Evolutionary conservation across 2,329 filamentous ascomycete species (phyloP), one percentile per base, ranked within the genome.

Genomic region (Bipolaris victoriae): DNA sequence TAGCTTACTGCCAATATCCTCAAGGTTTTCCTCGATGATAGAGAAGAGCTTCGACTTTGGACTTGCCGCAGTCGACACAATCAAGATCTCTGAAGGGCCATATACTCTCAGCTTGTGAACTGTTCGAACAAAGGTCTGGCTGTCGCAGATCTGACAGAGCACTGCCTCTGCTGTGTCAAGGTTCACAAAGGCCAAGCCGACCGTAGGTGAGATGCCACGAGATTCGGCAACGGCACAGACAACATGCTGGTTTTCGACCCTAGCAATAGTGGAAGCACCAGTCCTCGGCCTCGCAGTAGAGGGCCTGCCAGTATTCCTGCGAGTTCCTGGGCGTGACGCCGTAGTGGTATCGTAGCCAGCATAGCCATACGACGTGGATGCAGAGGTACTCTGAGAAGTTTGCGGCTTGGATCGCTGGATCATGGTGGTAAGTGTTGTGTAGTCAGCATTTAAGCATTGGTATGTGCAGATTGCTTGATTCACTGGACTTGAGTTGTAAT

Each of bases 141-240:
- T 96, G 75, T 98, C 94, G 70, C 90, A 92, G 62, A 98, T 94
- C 70, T 97, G 92, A 70, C 91, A 96, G 37, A 98, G 83, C 26
- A 92, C 86, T 15, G 87, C 90, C 76, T 97, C 92, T 37, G 90
- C 90, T 2, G 91, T 93, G 40, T 91, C 88, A 3, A 96, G 82
- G 69, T 98, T 96, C 70, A 97, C 82, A 70, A 97, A 93, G 2
- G 92, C 91, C 39, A 97, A 81, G 0, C 94, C 93, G 1, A 98
- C 88, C 0, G 88, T 90, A 0, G 92, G 92, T 20, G 90, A 88
- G 4, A 97, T 85, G 5, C 92, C 92, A n/a, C 93, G 89, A 41
- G 91, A 92, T 74, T 97, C 92, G 67, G 87, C 91, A 47, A 97
- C 78, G 3, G 94, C 93, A 75, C 94, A 98, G n/a, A 97, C 81